phyloP scores from a whole-genome alignment of 2,329 filamentous ascomycete genomes.

The Trichoderma lentiforme region DNA sequence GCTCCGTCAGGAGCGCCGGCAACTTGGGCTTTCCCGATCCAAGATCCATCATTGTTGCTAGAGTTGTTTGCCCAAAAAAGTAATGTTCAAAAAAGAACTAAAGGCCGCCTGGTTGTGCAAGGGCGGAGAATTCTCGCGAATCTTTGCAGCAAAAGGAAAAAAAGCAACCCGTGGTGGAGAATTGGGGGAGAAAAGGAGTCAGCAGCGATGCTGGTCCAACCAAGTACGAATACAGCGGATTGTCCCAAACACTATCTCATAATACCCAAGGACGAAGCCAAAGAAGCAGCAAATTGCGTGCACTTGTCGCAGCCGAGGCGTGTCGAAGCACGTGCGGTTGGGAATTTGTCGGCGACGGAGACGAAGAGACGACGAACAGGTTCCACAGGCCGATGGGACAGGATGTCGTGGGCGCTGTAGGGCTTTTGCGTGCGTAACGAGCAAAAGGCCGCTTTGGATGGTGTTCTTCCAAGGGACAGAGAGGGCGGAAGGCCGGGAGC shows the following conservation, averaged over 20 bases:
- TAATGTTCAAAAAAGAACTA: neutral
- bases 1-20: conserved; percentile 39
- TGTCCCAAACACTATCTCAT: conserved; percentile 20
- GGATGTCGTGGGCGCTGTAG: conserved; percentile 13
- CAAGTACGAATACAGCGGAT: conserved; percentile 18
- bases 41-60: conserved; percentile 38
- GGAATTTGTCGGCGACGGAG: neutral
- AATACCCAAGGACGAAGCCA: conserved; percentile 17
- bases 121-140: conserved; percentile 15
- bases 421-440: neutral
- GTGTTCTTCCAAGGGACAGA: conserved; percentile 14
- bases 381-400: conserved; percentile 1
- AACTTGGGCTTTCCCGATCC: conserved; percentile 41
- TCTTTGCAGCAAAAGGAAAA: conserved; percentile 1
- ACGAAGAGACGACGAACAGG: neutral
- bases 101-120: neutral
- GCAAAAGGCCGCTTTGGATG: conserved; percentile 20
- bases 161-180: conserved; percentile 5
- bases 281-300: conserved; percentile 9
- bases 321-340: conserved; percentile 16
- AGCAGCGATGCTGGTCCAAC: conserved; percentile 14
- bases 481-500: conserved; percentile 21
- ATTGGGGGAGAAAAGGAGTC: conserved; percentile 20
- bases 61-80: conserved; percentile 1
- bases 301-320: neutral